Evolutionary conservation across 371 early-diverging fungal genomes (phyloP), one percentile per base, ranked within the genome.

Genomic region (Circinella umbellata): DNA sequence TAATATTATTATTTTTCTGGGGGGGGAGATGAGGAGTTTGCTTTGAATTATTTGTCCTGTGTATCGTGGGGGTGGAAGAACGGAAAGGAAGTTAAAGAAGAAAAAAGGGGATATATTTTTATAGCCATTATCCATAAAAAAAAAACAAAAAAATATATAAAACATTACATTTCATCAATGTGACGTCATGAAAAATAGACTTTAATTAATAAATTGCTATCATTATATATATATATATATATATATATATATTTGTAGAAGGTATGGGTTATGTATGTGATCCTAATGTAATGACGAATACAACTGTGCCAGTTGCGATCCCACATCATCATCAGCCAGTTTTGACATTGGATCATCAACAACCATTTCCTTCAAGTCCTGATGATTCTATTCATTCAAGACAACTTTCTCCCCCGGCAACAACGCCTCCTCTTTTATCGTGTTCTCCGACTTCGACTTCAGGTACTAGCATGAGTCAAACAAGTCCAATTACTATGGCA

Each of bases 381-480:
- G 68, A 54, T n/a, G 57, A 57, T 6, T 57, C 57, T 34, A 27
- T 57, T 15, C 61, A 61, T 8, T 68, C 68, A 34, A 38, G 60
- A 35, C 68, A 68, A 27, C 73, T 75, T 38, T 81, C 81, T 15
- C 78, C 80, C 57, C 72, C 77, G 51, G 67, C 67, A 9, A 69
- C 75, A 6, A 66, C 70, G 20, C 70, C 74, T 18, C 66, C 68
- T 38, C 68, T 74, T 35, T 37, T 68, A 13, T 66, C 74, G 15
- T 69, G 65, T 42, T 66, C 73, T 38, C 68, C 73, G 36, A 57
- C 69, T 14, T 68, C 73, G 35, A 15, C 67, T 4, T 49, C 65
- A 10, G 54, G 38, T 36, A n/a, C 39, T 11, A 27, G 20, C 8
- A 42, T 42, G 42, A 66, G 53, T 35, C n/a, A 20, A 10, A 13